These are phyloP conservation scores for Leptographium lundbergii DNA, from an alignment of 2,329 filamentous ascomycete genomes.

Conservation along the genomic window DNA sequence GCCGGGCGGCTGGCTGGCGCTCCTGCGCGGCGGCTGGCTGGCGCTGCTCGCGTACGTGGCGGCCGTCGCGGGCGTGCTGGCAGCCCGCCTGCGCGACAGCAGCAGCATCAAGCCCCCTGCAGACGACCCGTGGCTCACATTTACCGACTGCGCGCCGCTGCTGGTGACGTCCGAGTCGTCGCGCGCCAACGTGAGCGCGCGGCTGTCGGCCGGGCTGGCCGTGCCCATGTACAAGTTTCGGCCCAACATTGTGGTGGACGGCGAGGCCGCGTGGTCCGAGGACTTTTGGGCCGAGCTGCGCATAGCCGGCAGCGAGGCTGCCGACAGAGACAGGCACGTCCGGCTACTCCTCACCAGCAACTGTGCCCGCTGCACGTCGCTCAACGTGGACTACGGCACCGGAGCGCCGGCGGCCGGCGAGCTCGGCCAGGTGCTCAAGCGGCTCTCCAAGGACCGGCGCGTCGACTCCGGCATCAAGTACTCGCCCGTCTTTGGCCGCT, in stretches of 20 bases:
- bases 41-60: slow-evolving; percentile 22
- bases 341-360: slow-evolving; percentile 52
- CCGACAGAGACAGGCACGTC: background rate
- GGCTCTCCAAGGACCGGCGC: slow-evolving; percentile 55
- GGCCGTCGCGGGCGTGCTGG: background rate
- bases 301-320: slow-evolving; percentile 25
- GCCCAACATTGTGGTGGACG: slow-evolving; percentile 58
- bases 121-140: slow-evolving; percentile 10
- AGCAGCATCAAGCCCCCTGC: background rate
- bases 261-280: slow-evolving; percentile 50
- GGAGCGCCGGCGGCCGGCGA: slow-evolving; percentile 45
- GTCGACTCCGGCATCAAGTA: slow-evolving; percentile 58
- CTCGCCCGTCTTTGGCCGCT: slow-evolving; percentile 60
- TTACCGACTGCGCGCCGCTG: slow-evolving; percentile 55
- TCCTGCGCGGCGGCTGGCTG: slow-evolving; percentile 21
- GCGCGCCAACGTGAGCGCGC: slow-evolving; percentile 49
- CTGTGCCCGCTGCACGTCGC: slow-evolving; percentile 53
- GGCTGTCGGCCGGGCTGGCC: slow-evolving; percentile 32
- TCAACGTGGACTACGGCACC: slow-evolving; percentile 60
- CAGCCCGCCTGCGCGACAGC: background rate
- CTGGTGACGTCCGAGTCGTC: slow-evolving; percentile 60
- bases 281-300: slow-evolving; percentile 58
- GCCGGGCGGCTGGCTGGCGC: slow-evolving; percentile 16
- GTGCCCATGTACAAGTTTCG: slow-evolving; percentile 60
- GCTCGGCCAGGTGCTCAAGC: slow-evolving; percentile 51